Conservation (phyloP, 495 filamentous ascomycete species). For the Hyaloscypha finlandica region DNA sequence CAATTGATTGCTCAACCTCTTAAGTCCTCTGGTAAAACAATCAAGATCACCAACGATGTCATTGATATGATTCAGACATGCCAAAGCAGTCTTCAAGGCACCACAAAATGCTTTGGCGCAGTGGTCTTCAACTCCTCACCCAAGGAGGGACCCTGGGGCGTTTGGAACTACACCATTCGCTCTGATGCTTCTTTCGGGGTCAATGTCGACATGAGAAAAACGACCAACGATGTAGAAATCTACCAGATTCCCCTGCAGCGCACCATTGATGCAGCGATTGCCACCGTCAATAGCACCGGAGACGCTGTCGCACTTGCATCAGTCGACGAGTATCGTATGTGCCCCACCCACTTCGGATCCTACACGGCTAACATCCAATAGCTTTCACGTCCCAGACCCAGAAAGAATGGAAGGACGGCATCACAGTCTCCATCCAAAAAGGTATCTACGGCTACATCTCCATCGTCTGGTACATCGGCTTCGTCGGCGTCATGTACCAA, state of each 20-base stretch:
- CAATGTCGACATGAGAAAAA: slow-evolving; percentile 55
- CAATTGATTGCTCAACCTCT: slow-evolving; percentile 50
- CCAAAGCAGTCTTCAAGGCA: slow-evolving; percentile 64
- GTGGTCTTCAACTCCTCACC: slow-evolving; percentile 75
- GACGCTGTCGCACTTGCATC: slow-evolving; percentile 42
- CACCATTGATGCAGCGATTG: slow-evolving; percentile 71
- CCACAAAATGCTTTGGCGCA: slow-evolving; percentile 71
- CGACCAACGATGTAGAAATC: slow-evolving; percentile 66
- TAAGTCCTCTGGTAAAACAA: slow-evolving; percentile 51
- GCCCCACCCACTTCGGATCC: slow-evolving; percentile 51
- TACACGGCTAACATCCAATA: slow-evolving; percentile 34
- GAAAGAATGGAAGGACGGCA: slow-evolving; percentile 57
- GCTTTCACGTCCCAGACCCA: slow-evolving; percentile 65
- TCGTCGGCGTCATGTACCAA: slow-evolving; percentile 70
- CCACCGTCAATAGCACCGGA: slow-evolving; percentile 44
- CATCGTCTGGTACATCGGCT: slow-evolving; percentile 65
- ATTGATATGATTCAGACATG: slow-evolving; percentile 59
- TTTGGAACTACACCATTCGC: slow-evolving; percentile 84
- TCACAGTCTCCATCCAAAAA: slow-evolving; percentile 65
- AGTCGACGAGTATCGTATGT: slow-evolving; percentile 63
- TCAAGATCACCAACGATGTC: slow-evolving; percentile 54
- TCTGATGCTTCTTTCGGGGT: slow-evolving; percentile 61
- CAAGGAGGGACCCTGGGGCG: slow-evolving; percentile 56
- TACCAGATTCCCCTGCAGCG: slow-evolving; percentile 76
- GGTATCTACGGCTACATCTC: slow-evolving; percentile 64